A percentile compares a stretch with the other conserved stretches of the same genome.
phyloP scores from a whole-genome alignment of 169 alveolate species.

The Eimeria sp. region DNA sequence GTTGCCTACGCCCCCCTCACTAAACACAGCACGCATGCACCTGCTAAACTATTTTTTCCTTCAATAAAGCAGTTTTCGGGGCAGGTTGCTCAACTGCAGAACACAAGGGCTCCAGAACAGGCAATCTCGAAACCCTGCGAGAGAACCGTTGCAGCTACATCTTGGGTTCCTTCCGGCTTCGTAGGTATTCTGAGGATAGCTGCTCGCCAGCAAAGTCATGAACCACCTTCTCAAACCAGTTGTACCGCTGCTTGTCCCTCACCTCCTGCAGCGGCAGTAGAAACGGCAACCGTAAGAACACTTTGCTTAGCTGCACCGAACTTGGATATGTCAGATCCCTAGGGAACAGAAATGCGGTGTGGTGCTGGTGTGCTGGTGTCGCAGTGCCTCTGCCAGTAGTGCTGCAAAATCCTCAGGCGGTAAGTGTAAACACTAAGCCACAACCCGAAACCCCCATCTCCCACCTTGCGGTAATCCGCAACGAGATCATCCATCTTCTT shows the following conservation, averaged over 20 bases:
- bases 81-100: background rate
- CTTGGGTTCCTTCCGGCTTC: conserved; percentile 89
- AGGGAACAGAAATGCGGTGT: background rate
- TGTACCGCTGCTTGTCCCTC: conserved; percentile 86
- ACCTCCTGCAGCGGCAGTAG: conserved; percentile 85
- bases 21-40: too few relatives aligned
- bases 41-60: too few relatives aligned
- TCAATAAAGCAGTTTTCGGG: background rate
- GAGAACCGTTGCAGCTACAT: conserved; percentile 22
- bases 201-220: conserved; percentile 93
- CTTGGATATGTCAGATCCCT: background rate
- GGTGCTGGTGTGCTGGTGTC: background rate
- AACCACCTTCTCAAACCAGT: conserved; percentile 91
- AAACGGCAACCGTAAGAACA: background rate
- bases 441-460: background rate
- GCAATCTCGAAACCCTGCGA: background rate
- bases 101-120: background rate
- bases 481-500: conserved; percentile 84
- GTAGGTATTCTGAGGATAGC: conserved; percentile 90
- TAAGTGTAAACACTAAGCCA: background rate
- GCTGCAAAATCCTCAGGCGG: background rate
- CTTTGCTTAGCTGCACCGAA: background rate
- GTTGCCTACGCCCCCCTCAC: too few relatives aligned
- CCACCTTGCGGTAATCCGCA: conserved; percentile 83
- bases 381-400: background rate